Evolutionary conservation across 2,329 filamentous ascomycete genomes (phyloP), one percentile per base, ranked within the genome.

Genomic region (Dothideomycetes sp.): DNA sequence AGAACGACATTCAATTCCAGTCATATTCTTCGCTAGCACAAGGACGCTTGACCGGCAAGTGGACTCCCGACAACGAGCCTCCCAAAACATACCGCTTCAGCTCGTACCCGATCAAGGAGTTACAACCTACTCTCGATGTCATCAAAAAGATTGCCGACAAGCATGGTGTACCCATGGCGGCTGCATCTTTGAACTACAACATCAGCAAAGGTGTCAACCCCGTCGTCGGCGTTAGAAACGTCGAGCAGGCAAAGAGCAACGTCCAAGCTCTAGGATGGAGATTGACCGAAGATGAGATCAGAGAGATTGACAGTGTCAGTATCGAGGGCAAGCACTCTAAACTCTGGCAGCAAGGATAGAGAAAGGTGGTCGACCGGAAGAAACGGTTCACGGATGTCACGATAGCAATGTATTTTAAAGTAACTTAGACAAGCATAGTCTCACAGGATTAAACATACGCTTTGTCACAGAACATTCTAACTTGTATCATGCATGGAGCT

Each of bases 121-220:
- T 69, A 12, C 59, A 64, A 41, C 61, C 61, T 4, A 52, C 61
- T 0, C 43, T 67, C 9, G 51, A 56, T 5, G 54, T 59, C 5
- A 47, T 66, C 34, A 55, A 57, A 24, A 46, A 47, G 17, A 63
- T 66, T 39, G 61, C 59, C 0, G 55, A 59, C 7, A 55, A 57
- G 40, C 54, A 52, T 8, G 55, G 53, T 4, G 58, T 63, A 11
- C 48, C 48, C 13, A 47, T 59, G 12, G 55, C 60, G 18, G 63
- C 64, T 1, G 61, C 68, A 4, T 63, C 64, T 24, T 46, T 69
- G 22, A 69, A 69, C 45, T 68, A 62, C 47, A 61, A 60, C 8
- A 57, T 69, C 20, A 60, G 59, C 34, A 69, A 68, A 51, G 65
- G 65, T 0, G 60, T 61, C 6, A 52, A 66, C 5, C 66, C 65